Base-by-base conservation (phyloP, 2,329 filamentous ascomycete genomes). In the Xylariaceae sp. region DNA sequence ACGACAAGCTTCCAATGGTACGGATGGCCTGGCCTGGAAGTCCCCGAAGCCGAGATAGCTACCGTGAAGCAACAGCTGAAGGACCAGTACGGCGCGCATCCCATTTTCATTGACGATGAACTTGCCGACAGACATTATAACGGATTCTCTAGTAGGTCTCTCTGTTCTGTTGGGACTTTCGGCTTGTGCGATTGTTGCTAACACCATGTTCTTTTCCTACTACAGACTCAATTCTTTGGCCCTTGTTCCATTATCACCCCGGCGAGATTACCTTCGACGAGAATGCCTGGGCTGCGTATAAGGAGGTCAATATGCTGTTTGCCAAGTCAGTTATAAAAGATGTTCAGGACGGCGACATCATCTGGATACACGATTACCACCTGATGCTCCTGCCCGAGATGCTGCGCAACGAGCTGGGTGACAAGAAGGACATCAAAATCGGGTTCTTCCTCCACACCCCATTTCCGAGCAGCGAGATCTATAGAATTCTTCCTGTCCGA, bases 341-440 rank as follows among this genome's bases (percentile, higher is more conserved):
- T 67, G 90, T 97, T 10, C 85, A 93, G 73, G 93, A 98, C 72
- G 93, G 92, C 53, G 95, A 99, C 74, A 78, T 97, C 68, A 89
- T 99, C 68, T 99, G 95, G 95, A 91, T 99, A 5, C 95, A 99
- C 74, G 95, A 99, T 75, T 99, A 98, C 77, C 95, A 99, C 75
- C 81, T 98, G 60, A 98, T 98, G 93, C 87, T 99, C 19, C 83
- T 99, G 32, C 95, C 95, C 29, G 87, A 93, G 70, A 96, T 98
- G 92, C 83, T 99, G 56, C 90, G 95, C 60, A 90, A 96, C 69
- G 91, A 96, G 74, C 88, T 97, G 56, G 90, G 89, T 55, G 75
- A 86, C 61, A 83, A 81, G 59, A 91, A 93, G 77, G 96, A 97
- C 65, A 87, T 98, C 75, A 96, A 96, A 80, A 95, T 99, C 67